Evolutionary conservation across 805 yeast species (phyloP).

Genomic region (Wickerhamomyces canadensis): DNA sequence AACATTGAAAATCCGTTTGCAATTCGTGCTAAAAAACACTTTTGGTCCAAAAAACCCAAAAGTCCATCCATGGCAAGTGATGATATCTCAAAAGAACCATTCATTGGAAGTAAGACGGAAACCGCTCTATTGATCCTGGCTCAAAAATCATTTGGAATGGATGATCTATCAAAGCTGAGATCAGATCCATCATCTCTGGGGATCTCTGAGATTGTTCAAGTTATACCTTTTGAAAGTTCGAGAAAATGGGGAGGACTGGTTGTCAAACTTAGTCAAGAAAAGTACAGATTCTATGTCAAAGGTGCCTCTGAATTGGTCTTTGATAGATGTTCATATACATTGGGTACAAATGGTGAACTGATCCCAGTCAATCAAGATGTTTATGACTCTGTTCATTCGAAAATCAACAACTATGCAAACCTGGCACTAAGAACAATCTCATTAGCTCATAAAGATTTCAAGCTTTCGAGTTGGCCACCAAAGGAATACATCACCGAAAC

Average conservation of each 20-base stretch:
- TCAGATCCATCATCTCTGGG: slow-evolving; percentile 25
- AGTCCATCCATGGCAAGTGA: slow-evolving; percentile 3
- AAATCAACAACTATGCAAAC: slow-evolving; percentile 58
- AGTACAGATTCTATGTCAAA: slow-evolving; percentile 63
- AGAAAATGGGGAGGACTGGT: slow-evolving; percentile 91
- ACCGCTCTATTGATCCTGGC: slow-evolving; percentile 77
- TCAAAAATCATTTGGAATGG: slow-evolving; percentile 44
- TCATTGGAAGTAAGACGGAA: slow-evolving; percentile 91
- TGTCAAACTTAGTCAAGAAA: slow-evolving; percentile 37
- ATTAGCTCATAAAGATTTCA: slow-evolving; percentile 74
- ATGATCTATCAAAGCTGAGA: slow-evolving; percentile 44
- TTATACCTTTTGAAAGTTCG: slow-evolving; percentile 86
- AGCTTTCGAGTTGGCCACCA: slow-evolving; percentile 63
- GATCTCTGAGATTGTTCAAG: slow-evolving; percentile 48
- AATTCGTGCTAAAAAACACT: slow-evolving; percentile 16
- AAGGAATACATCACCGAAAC: slow-evolving; percentile 30
- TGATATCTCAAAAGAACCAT: slow-evolving; percentile 42
- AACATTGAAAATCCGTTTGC: slow-evolving; percentile 24
- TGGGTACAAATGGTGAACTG: slow-evolving; percentile 26
- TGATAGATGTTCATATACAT: slow-evolving; percentile 45
- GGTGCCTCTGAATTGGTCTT: slow-evolving; percentile 94
- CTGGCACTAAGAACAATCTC: slow-evolving; percentile 85
- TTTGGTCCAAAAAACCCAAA: slow-evolving; percentile 15
- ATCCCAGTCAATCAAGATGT: slow-evolving; percentile 24
- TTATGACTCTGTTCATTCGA: slow-evolving; percentile 28